Evolutionary conservation across 345 rosid genomes (phyloP).

Genomic region (Eucalyptus decipiens): DNA sequence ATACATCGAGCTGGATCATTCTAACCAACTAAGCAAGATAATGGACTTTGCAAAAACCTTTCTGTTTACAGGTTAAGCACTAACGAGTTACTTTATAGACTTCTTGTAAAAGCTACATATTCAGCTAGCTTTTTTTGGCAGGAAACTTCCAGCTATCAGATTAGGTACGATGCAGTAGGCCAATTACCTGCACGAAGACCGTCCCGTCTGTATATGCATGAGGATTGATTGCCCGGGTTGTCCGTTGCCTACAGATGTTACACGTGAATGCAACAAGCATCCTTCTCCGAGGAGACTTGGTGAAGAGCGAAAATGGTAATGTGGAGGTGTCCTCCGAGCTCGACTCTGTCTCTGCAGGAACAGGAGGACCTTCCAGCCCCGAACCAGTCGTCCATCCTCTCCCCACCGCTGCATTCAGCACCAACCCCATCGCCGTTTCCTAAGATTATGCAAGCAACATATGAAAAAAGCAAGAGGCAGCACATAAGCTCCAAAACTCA

Average conservation of each 20-base stretch:
- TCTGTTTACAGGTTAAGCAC: not conserved
- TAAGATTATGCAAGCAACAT: not conserved
- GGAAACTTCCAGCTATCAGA: not conserved
- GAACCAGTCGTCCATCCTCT: constrained; percentile 95
- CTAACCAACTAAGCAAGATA: not conserved
- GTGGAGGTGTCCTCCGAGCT: constrained; percentile 49
- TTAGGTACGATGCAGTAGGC: not conserved
- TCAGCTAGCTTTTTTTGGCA: not conserved
- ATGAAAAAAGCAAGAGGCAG: not conserved
- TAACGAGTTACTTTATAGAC: not conserved
- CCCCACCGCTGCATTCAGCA: constrained; percentile 66
- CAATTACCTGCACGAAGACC: constrained; percentile 75
- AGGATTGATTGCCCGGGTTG: constrained; percentile 83
- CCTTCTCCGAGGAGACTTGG: constrained; percentile 81
- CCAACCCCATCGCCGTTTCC: constrained; percentile 92
- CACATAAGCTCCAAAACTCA: not conserved
- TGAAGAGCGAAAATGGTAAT: constrained; percentile 88
- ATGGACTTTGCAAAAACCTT: not conserved
- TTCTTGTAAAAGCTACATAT: not conserved
- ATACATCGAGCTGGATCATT: not conserved
- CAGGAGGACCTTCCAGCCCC: constrained; percentile 89
- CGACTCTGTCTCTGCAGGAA: constrained; percentile 35
- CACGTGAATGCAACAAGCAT: constrained; percentile 97
- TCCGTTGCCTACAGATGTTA: constrained; percentile 82
- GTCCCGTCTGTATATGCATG: constrained; percentile 95